A percentile compares a stretch with the other conserved stretches of the same genome.
These are phyloP conservation scores for Vigna trinervia DNA, from an alignment of 306 rosid species.

Conservation along the genomic window DNA sequence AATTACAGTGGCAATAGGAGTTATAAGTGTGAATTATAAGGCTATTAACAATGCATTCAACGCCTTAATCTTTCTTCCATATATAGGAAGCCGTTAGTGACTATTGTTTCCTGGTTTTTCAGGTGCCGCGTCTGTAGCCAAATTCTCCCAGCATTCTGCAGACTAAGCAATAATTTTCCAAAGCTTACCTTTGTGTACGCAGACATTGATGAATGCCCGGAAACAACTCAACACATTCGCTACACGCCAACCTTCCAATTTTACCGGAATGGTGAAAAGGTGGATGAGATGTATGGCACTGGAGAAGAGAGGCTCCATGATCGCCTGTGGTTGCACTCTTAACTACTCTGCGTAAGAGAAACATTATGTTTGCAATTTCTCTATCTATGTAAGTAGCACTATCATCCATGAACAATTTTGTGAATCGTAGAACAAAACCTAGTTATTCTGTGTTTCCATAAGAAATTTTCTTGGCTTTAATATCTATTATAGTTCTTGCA, in stretches of 20 bases:
- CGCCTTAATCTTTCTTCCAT: background rate
- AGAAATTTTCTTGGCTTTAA: constrained; percentile 4
- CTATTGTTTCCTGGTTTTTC: constrained; percentile 38
- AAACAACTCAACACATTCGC: constrained; percentile 82
- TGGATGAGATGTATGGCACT: constrained; percentile 68
- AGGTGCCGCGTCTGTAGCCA: constrained; percentile 85
- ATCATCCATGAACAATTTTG: constrained; percentile 10
- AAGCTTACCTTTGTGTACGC: constrained; percentile 75
- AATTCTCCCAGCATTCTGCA: constrained; percentile 80
- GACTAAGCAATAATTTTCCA: constrained; percentile 73
- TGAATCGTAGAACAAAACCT: constrained; percentile 2
- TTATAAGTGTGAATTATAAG: constrained; percentile 10
- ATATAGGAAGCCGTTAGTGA: background rate
- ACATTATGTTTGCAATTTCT: constrained; percentile 31
- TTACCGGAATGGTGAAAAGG: constrained; percentile 76
- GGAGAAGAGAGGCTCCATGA: constrained; percentile 57
- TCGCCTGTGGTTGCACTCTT: constrained; percentile 59
- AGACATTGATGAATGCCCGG: constrained; percentile 90
- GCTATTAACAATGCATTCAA: background rate
- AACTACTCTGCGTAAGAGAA: constrained; percentile 9
- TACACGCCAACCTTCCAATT: constrained; percentile 88
- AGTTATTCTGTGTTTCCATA: background rate
- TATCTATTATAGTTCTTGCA: too few species aligned
- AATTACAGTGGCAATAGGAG: background rate
- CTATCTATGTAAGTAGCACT: constrained; percentile 27